Base-by-base conservation (phyloP, 1,139 yeast genomes). In the Candida smagusa region DNA sequence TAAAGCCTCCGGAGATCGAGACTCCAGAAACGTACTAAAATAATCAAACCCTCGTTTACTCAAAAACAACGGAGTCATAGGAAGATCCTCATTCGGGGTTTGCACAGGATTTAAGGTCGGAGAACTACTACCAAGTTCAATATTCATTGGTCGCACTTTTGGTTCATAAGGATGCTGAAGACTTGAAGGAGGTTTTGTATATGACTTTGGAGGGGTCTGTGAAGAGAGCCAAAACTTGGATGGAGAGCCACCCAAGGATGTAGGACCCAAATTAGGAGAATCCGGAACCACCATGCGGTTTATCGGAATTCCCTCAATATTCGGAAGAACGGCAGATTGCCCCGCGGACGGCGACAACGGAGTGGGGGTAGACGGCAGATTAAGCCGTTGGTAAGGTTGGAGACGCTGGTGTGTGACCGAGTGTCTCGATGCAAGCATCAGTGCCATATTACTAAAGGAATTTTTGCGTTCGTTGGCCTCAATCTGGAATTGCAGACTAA, bases 241-340 rank as follows among this genome's bases (percentile, higher is more conserved):
- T 1, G 83, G 83, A 2, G 80, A 74, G 1, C 77, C 79, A 2
- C 75, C 74, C 12, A 77, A 38, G 2, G 81, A 75, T 0, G 73
- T 65, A 2, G 83, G 81, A 38, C 65, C 72, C 40, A 77, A 56
- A 42, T 62, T 65, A 1, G 82, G 82, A 2, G 79, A 74, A 41
- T 73, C 79, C 0, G 82, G 81, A 3, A 59, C 57, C 6, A 40
- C 45, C 13, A 39, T 37, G 28, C 35, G 39, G 13, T 49, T 49
- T 22, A 36, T 39, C 11, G 41, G 34, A 26, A 63, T 56, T 4
- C 19, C 19, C 19, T 16, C 19, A 16, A 16, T 16, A 16, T 16
- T 16, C 19, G 19, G 19, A 5, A 16, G 19, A 16, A 16, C 19
- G 19, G 19, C 19, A 4, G 5, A 4, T 3, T 16, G 19, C 5